Conservation (phyloP, 1,284 basidiomycete genomes). For the Tranzscheliella williamsii region DNA sequence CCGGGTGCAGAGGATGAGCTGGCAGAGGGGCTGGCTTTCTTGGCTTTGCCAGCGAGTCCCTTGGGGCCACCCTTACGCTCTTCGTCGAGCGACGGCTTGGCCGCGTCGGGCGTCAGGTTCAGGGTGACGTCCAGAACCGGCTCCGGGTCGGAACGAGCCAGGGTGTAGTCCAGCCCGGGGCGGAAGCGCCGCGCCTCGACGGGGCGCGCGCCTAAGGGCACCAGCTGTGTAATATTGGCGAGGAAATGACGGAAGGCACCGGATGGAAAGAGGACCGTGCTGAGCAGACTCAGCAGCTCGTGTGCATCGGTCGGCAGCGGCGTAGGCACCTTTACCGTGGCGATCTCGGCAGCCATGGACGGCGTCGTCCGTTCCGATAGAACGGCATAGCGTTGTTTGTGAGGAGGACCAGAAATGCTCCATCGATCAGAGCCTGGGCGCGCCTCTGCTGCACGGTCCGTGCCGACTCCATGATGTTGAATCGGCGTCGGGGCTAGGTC, state of each 20-base stretch:
- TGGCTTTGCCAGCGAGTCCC: slow-evolving; percentile 54
- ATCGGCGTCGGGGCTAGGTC: slow-evolving; percentile 37
- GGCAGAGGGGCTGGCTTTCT: slow-evolving; percentile 18
- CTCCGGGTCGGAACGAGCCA: slow-evolving; percentile 83
- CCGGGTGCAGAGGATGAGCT: slow-evolving; percentile 1
- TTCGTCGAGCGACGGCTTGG: slow-evolving; percentile 40
- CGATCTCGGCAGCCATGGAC: slow-evolving; percentile 21
- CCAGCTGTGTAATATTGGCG: slow-evolving; percentile 74
- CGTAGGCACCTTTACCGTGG: slow-evolving; percentile 9
- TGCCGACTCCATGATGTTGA: slow-evolving; percentile 46
- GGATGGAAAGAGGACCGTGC: slow-evolving; percentile 68
- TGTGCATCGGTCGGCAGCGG: slow-evolving; percentile 35
- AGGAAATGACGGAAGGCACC: slow-evolving; percentile 89
- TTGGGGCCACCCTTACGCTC: slow-evolving; percentile 44
- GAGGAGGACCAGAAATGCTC: slow-evolving; percentile 81
- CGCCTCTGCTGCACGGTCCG: slow-evolving; percentile 8
- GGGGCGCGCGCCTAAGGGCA: slow-evolving; percentile 72
- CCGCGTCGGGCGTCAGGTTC: slow-evolving; percentile 77
- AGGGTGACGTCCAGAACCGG: slow-evolving; percentile 80
- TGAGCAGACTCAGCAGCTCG: slow-evolving; percentile 46
- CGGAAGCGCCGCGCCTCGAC: slow-evolving; percentile 81
- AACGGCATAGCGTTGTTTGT: slow-evolving; percentile 87
- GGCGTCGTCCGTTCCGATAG: slow-evolving; percentile 52
- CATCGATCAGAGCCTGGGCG: slow-evolving; percentile 65
- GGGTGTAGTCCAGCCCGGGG: slow-evolving; percentile 90